Evolutionary conservation across 2,329 filamentous ascomycete genomes (phyloP).

Genomic region (Calonectria pauciramosa): DNA sequence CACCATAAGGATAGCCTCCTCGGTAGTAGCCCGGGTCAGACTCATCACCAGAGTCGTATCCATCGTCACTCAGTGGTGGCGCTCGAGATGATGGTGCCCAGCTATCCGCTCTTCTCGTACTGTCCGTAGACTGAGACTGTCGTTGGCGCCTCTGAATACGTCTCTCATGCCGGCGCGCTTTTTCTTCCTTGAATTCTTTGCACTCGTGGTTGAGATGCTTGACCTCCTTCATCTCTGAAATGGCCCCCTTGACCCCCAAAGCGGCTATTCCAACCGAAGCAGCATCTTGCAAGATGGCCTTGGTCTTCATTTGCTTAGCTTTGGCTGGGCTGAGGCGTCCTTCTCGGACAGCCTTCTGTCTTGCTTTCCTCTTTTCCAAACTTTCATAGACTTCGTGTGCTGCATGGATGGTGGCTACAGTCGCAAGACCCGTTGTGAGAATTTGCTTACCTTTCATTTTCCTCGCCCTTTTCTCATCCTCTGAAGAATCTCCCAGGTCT

Average conservation of each 20-base stretch:
- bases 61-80: constrained; percentile 48
- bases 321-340: constrained; percentile 65
- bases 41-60: constrained; percentile 57
- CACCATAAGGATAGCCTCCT: constrained; percentile 62
- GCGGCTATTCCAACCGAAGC: constrained; percentile 72
- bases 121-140: constrained; percentile 46
- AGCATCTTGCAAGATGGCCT: constrained; percentile 69
- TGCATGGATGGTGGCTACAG: constrained; percentile 72
- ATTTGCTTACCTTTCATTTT: constrained; percentile 75
- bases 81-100: constrained; percentile 58
- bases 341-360: constrained; percentile 67
- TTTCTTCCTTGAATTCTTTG: constrained; percentile 64
- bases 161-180: constrained; percentile 62
- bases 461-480: constrained; percentile 66
- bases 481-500: constrained; percentile 70
- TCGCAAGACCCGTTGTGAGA: constrained; percentile 68
- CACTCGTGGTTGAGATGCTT: constrained; percentile 64
- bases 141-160: constrained; percentile 57
- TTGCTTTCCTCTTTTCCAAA: constrained; percentile 68
- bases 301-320: constrained; percentile 70
- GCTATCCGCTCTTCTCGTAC: constrained; percentile 59
- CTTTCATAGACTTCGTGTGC: constrained; percentile 71
- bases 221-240: constrained; percentile 69
- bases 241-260: constrained; percentile 69
- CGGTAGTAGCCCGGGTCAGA: constrained; percentile 56